Evolutionary conservation across 345 rosid species (phyloP).

Genomic region (Carallia brachiata): DNA sequence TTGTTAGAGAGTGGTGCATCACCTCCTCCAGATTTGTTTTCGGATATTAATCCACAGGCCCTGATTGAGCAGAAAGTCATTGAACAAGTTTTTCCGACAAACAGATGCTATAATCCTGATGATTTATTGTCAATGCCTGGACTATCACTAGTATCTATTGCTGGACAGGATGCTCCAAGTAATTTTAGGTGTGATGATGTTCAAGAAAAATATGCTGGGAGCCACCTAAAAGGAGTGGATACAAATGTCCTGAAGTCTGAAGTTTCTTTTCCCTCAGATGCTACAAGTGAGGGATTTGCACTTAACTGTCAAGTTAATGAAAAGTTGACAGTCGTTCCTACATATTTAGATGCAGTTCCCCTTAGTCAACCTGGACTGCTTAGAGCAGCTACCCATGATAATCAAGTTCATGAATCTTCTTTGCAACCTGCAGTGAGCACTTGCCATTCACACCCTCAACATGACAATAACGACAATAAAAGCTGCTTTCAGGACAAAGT

Average conservation of each 20-base stretch:
- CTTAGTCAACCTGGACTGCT: constrained; percentile 16
- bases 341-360: constrained; percentile 17
- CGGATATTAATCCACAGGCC: constrained; percentile 51
- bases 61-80: constrained; percentile 33
- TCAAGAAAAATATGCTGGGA: constrained; percentile 28
- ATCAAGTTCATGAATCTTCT: constrained; percentile 27
- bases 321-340: constrained; percentile 18
- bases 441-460: constrained; percentile 34
- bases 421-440: constrained; percentile 34
- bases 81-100: constrained; percentile 33
- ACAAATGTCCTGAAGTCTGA: constrained; percentile 27
- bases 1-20: constrained; percentile 88
- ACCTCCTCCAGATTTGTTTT: constrained; percentile 81
- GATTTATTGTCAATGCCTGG: constrained; percentile 30
- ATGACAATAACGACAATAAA: constrained; percentile 28
- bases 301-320: constrained; percentile 28
- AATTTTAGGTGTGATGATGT: constrained; percentile 21
- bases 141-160: constrained; percentile 18
- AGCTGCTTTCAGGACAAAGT: constrained; percentile 4
- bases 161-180: constrained; percentile 18
- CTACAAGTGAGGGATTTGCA: constrained; percentile 35
- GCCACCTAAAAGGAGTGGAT: constrained; percentile 41
- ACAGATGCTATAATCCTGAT: constrained; percentile 29
- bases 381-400: constrained; percentile 13
- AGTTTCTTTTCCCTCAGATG: constrained; percentile 28